These are phyloP conservation scores for Discostella stelligeroides DNA, from an alignment of 108 stramenopile genomes.

Conservation along the genomic window DNA sequence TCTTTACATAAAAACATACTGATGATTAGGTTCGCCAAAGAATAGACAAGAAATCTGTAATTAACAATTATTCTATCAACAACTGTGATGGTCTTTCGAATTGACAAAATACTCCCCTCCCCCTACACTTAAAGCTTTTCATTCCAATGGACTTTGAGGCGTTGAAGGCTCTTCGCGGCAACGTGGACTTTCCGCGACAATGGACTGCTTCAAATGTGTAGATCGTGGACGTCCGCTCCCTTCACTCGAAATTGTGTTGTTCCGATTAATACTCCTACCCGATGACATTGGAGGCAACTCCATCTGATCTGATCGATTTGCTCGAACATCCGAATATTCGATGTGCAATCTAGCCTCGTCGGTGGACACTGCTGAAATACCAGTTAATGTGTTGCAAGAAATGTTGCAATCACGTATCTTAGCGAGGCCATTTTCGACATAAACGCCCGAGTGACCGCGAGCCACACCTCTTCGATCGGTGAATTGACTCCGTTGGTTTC, in stretches of 20 bases:
- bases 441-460: conserved; percentile 79
- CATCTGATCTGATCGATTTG: conserved; percentile 71
- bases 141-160: conserved; percentile 12
- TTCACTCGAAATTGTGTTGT: conserved; percentile 53
- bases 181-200: not conserved
- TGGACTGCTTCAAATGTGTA: conserved; percentile 17
- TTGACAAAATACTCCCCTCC: too few species aligned
- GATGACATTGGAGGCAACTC: conserved; percentile 72
- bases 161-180: not conserved
- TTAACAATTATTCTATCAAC: too few species aligned
- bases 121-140: not conserved
- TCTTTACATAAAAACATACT: too few species aligned
- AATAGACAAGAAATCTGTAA: too few species aligned
- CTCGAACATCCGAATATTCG: conserved; percentile 60
- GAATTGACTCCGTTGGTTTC: conserved; percentile 40
- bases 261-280: conserved; percentile 41
- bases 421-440: conserved; percentile 82
- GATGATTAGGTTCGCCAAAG: too few species aligned
- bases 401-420: conserved; percentile 71
- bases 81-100: too few species aligned
- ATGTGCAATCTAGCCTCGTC: conserved; percentile 69
- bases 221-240: conserved; percentile 56
- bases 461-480: conserved; percentile 61
- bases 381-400: conserved; percentile 74
- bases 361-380: conserved; percentile 72